These are phyloP conservation scores for Lyophyllum decastes DNA, from an alignment of 768 basidiomycete species.

Conservation along the genomic window DNA sequence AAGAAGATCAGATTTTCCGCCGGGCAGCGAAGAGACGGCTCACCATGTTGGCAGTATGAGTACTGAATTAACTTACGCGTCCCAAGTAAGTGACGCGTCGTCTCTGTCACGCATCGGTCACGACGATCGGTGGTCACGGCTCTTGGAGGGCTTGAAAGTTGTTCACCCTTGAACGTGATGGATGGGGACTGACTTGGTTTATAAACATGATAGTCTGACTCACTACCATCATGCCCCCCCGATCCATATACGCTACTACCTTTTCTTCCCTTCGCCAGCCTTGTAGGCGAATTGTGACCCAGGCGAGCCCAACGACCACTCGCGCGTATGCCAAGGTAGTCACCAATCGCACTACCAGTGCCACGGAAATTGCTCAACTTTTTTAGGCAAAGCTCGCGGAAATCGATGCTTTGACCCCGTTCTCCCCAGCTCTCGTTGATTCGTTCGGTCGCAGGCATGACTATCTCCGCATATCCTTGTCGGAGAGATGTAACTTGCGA, in stretches of 20 bases:
- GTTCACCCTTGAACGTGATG: background rate
- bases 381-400: conserved; percentile 56
- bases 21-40: conserved; percentile 9
- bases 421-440: conserved; percentile 63
- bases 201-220: conserved; percentile 8
- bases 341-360: background rate
- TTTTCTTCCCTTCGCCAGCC: background rate
- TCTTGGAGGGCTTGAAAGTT: background rate
- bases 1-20: conserved; percentile 12
- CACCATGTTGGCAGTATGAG: conserved; percentile 39
- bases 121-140: conserved; percentile 8
- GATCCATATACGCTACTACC: background rate
- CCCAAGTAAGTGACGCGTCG: conserved; percentile 45
- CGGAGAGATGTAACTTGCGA: conserved; percentile 86
- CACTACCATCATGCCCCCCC: conserved; percentile 7
- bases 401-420: conserved; percentile 47
- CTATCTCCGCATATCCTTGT: conserved; percentile 87
- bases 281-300: conserved; percentile 15
- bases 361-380: background rate
- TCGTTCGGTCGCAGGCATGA: conserved; percentile 70
- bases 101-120: conserved; percentile 30
- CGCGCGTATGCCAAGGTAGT: conserved; percentile 21
- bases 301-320: conserved; percentile 8
- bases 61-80: conserved; percentile 30
- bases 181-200: background rate